Base-by-base conservation (phyloP, 1,284 basidiomycete genomes). In the Ustanciosporium gigantosporum region DNA sequence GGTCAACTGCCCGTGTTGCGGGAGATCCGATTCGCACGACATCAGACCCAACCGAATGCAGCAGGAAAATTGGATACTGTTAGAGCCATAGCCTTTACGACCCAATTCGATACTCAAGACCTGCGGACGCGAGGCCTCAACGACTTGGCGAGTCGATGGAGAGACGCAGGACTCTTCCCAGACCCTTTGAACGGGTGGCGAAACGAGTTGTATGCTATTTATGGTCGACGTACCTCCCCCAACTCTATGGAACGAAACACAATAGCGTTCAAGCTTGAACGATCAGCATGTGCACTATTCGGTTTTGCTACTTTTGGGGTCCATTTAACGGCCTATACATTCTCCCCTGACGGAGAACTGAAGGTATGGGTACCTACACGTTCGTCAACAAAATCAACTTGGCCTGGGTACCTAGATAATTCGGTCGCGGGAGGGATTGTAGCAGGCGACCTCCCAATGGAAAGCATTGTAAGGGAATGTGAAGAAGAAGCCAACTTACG, bases 241-340 rank as follows among this genome's bases (percentile, higher is more conserved):
- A 48, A 45, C 3, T 24, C 49, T 1, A 5, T 9, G 36, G n/a
- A n/a, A n/a, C 59, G 48, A 19, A 48, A 52, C 32, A 16, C 34
- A 13, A 86, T 84, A 47, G 88, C 84, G 4, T 95, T 96, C 76
- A 84, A 86, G 71, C 84, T 97, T 81, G 94, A 98, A 78, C 85
- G 94, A 41, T 83, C 90, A 1, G 91, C 90, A 0, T 90, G 88
- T 69, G 84, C 88, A 1, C 79, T 97, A 29, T 96, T 96, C 70
- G 92, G 94, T 2, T 79, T 94, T 8, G 84, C 91, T 0, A 96
- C 93, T 0, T 94, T 89, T 70, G 83, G 91, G 0, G 87, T 91
- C 5, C 91, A 94, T 76, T 84, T 90, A 84, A 88, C 84, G 25
- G 79, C 76, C 3, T 79, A 78, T 46, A 71, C 66, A 3, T 46